Evolutionary conservation across 495 filamentous ascomycete genomes (phyloP), one percentile per base, ranked within the genome.

Genomic region (Bacidia gigantensis): DNA sequence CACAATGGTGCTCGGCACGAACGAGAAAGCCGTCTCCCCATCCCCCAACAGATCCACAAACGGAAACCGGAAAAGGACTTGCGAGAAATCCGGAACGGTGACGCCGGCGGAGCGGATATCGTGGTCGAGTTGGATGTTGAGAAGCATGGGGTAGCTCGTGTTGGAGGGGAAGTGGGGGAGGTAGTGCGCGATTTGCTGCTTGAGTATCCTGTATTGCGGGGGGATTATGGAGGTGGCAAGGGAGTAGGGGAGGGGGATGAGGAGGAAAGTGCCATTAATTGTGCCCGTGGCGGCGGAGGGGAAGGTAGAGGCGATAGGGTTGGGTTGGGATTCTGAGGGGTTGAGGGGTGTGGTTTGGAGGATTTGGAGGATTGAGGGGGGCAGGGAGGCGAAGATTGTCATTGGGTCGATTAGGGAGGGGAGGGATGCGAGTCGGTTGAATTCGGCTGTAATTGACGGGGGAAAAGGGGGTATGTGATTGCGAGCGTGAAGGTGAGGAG

Each of bases 41-140:
- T 55, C 46, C 11, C 47, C 39, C 2, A 55, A 25, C 0, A 55
- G 47, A 29, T 55, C 53, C 39, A 55, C 46, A 21, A 55, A 55
- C n/a, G 48, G 53, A 22, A 55, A 55, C 29, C 48, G 53, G 2
- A 55, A 46, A 24, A 29, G 48, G 20, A 20, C 39, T 3, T 38
- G 17, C 53, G 49, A 50, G 53, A 46, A 55, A 26, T 54, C 41
- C 11, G 48, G 53, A 9, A 26, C 39, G 2, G 2, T 9, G 40
- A 46, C 3, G 3, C 26, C 53, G 24, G 2, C 3, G 45, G 26
- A 26, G 24, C 20, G 20, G 21, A 49, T 14, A 32, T 20, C 21
- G 52, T 54, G 52, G 26, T 54, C 52, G 18, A 49, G 32, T 38
- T 48, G 44, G 35, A 44, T 54, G 20, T 29, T 40, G 5, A 54